Base-by-base conservation (phyloP, 208 protist genomes). In the Angomonas deanei region DNA sequence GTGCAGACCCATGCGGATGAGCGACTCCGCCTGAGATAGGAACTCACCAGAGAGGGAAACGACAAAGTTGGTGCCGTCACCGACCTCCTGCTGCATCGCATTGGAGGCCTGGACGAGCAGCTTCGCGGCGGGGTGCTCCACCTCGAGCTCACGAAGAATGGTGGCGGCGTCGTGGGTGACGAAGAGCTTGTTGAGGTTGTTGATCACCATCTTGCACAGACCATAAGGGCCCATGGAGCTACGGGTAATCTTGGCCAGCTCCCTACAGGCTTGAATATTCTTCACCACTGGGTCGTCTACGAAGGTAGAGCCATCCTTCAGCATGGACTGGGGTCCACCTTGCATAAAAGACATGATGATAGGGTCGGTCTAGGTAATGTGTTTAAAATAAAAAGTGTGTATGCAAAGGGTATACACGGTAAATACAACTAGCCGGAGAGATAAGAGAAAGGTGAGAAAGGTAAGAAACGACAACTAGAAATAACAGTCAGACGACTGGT, bases 161-260 rank as follows among this genome's bases (percentile, higher is more conserved):
- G 98, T 99, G n/a, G 98, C 97, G 13, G 98, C 97, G 80, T 99
- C 98, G 78, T 98, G 98, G 1, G 99, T 99, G 31, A 99, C 97
- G 78, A 99, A 99, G 5, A 99, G 78, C 86, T 99, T 99, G 65
- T 98, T 98, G 0, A 99, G 81, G 67, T 99, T 97, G 81, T 99
- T 99, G 63, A 99, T 97, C 26, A 99, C 92, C 88, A 99, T 99
- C 89, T 99, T 99, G 78, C 98, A 99, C 72, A 99, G 97, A 10
- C 97, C 99, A 68, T 99, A 98, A 13, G 99, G 99, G 21, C 99
- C 99, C 58, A 99, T 78, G 26, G 97, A 99, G 38, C 98, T 99
- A 54, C 96, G 86, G 2, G 96, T 98, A 55, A 99, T 97, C 46
- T 97, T 91, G 34, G 94, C 67, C 28, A 99, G 84, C 78, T 99